Evolutionary conservation across 1,284 basidiomycete genomes (phyloP), one percentile per base, ranked within the genome.

Genomic region (Bondarzewia mesenterica): DNA sequence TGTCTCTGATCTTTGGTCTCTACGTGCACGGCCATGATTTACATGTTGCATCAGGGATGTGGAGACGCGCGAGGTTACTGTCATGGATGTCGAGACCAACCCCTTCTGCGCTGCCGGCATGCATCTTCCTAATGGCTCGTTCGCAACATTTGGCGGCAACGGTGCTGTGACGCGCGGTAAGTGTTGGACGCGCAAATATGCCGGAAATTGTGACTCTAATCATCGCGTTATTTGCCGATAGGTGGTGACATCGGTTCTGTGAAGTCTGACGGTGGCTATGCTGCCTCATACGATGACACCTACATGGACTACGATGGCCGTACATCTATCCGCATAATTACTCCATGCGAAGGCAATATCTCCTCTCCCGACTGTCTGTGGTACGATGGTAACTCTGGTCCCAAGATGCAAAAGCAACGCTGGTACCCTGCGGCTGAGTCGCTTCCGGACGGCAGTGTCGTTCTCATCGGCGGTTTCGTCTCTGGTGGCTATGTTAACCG

Each of bases 381-480:
- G 89, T 82, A 79, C 58, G 89, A 94, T 63, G 74, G 91, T 49
- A 70, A 81, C 0, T 67, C 69, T 0, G 55, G 77, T 1, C 71
- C 89, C 36, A 72, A 81, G 37, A 91, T 94, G 83, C 80, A 89
- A 54, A 78, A 74, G 48, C 68, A 78, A 55, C 78, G 93, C 16
- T 95, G 91, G 92, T 94, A 94, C 56, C 92, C 92, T 23, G 82
- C 88, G 10, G 89, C 90, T 39, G 87, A 90, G 62, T 68, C 84
- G 7, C 72, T 87, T 2, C 82, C 71, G 0, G 76, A 88, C 57
- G 85, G 86, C 25, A 68, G 69, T 2, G 64, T 91, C 40, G 85
- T 80, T 16, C 68, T 92, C 43, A 84, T 89, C 41, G 89, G 89
- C 44, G 89, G 89, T 36, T 86, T 91, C 63, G 76, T 83, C 51